A percentile compares a stretch with the other conserved stretches of the same genome.
These are phyloP conservation scores for Colletotrichum tamarilloi DNA, from an alignment of 2,329 filamentous ascomycete genomes.

Conservation along the genomic window DNA sequence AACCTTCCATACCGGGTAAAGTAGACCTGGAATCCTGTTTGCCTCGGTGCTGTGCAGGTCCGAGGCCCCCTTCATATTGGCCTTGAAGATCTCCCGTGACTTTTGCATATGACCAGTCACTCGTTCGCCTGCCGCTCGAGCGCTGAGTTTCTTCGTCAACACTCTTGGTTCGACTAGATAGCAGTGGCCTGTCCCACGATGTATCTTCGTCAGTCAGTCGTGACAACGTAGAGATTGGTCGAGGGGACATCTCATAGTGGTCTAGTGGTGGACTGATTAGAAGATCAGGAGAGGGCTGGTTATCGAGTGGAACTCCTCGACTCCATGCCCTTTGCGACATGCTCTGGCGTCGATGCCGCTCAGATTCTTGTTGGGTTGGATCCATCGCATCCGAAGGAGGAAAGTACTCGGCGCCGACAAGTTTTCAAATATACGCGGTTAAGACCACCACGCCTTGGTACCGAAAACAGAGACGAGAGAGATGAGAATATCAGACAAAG, in stretches of 20 bases:
- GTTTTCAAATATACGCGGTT: neutral
- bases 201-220: neutral
- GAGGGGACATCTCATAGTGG: neutral
- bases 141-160: neutral
- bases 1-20: neutral
- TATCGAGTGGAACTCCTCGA: neutral
- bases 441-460: neutral
- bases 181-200: neutral
- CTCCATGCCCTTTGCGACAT: neutral
- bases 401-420: no score
- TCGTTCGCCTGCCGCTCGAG: neutral
- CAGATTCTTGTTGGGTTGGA: neutral
- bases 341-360: neutral
- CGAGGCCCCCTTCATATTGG: neutral
- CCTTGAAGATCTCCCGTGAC: neutral
- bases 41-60: neutral
- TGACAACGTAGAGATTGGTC: neutral
- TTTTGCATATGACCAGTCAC: neutral
- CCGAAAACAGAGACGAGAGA: neutral
- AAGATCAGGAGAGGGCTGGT: neutral
- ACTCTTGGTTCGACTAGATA: neutral
- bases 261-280: neutral
- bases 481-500: neutral
- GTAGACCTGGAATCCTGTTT: neutral
- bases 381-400: neutral